These are phyloP conservation scores for Pyrrhoderma noxium DNA, from an alignment of 1,284 basidiomycete species.

Conservation along the genomic window DNA sequence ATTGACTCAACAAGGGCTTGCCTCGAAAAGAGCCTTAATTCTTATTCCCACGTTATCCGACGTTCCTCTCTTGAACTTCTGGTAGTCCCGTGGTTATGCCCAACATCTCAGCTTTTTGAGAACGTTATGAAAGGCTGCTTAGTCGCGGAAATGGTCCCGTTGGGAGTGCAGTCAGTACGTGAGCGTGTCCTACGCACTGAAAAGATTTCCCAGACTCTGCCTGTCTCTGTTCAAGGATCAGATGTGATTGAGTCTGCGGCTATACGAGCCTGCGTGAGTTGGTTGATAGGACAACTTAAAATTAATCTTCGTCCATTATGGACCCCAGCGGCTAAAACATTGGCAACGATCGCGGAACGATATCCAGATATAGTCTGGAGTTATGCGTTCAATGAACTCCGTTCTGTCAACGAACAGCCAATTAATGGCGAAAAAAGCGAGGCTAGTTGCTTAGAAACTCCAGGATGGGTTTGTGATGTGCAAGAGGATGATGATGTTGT, in stretches of 20 bases:
- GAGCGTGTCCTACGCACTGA: slow-evolving; percentile 75
- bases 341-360: slow-evolving; percentile 51
- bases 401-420: not conserved
- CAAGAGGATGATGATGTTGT: slow-evolving; percentile 31
- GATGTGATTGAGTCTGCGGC: slow-evolving; percentile 42
- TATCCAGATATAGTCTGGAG: slow-evolving; percentile 70
- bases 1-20: slow-evolving; percentile 14
- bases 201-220: slow-evolving; percentile 46
- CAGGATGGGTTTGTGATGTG: slow-evolving; percentile 23
- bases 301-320: slow-evolving; percentile 87
- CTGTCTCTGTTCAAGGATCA: not conserved
- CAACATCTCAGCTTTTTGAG: not conserved
- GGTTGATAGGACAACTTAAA: slow-evolving; percentile 82
- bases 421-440: not conserved
- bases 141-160: slow-evolving; percentile 64
- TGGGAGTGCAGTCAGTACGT: slow-evolving; percentile 73
- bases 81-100: not conserved
- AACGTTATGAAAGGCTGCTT: slow-evolving; percentile 53
- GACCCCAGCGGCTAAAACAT: slow-evolving; percentile 68
- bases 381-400: slow-evolving; percentile 58
- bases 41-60: slow-evolving; percentile 48
- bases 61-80: slow-evolving; percentile 51
- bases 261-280: slow-evolving; percentile 49
- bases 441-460: slow-evolving; percentile 1
- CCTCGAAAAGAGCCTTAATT: slow-evolving; percentile 39